These are phyloP conservation scores for Euryodendron excelsum DNA, from an alignment of 148 eudicot species.

Conservation along the genomic window DNA sequence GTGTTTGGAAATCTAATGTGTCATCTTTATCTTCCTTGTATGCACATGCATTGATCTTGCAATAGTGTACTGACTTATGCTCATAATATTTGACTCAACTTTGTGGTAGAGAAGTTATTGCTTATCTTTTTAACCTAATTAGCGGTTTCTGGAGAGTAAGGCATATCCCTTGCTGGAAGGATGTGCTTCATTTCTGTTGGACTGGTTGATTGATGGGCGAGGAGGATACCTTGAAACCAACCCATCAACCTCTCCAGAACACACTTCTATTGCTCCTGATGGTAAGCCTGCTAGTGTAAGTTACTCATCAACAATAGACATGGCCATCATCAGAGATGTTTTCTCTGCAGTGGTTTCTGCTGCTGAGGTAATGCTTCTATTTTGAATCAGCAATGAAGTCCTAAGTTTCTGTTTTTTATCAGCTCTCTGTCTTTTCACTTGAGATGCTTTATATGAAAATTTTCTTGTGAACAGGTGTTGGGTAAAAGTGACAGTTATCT, in stretches of 20 bases:
- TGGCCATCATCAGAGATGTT: slow-evolving; percentile 71
- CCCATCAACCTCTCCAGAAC: slow-evolving; percentile 93
- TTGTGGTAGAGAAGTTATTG: background rate
- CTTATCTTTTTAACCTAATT: background rate
- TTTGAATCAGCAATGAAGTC: background rate
- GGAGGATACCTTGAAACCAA: slow-evolving; percentile 71
- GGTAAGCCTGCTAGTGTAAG: slow-evolving; percentile 83
- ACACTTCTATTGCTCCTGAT: slow-evolving; percentile 62
- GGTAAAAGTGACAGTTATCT: slow-evolving; percentile 60
- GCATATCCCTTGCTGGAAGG: slow-evolving; percentile 77
- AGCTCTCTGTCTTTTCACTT: background rate
- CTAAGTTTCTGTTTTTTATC: background rate
- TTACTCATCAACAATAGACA: slow-evolving; percentile 87
- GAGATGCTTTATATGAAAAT: background rate
- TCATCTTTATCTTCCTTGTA: background rate
- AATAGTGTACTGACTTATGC: background rate
- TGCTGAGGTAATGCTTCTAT: slow-evolving; percentile 38
- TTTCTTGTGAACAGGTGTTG: slow-evolving; percentile 28
- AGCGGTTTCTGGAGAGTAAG: slow-evolving; percentile 50
- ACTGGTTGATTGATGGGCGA: slow-evolving; percentile 71
- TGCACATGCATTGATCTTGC: background rate
- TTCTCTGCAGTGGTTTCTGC: slow-evolving; percentile 61
- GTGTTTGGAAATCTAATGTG: background rate
- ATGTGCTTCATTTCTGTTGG: slow-evolving; percentile 58
- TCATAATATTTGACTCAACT: background rate